These are phyloP conservation scores for Iodosphaeria phyllophila DNA, from an alignment of 2,329 filamentous ascomycete species.

Conservation along the genomic window DNA sequence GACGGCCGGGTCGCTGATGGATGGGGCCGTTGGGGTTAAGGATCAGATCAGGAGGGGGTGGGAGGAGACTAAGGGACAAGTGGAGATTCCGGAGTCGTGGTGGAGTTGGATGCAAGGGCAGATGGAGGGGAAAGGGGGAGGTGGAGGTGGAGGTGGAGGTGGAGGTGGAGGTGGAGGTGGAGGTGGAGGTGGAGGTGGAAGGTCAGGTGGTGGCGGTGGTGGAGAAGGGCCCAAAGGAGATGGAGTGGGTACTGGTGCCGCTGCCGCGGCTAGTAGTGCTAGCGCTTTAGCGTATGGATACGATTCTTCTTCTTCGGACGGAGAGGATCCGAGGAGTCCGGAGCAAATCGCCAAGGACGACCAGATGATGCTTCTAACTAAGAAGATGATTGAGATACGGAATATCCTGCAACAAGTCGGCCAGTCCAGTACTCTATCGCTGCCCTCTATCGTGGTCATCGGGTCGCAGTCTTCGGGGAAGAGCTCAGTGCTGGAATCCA, in stretches of 20 bases:
- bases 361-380: slow-evolving; percentile 98
- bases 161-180: slow-evolving; percentile 26
- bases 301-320: slow-evolving; percentile 47
- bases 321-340: slow-evolving; percentile 36
- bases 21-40: slow-evolving; percentile 54
- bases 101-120: slow-evolving; percentile 74
- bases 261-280: slow-evolving; percentile 56
- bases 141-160: slow-evolving; percentile 23
- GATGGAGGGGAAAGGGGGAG: slow-evolving; percentile 32
- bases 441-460: slow-evolving; percentile 98
- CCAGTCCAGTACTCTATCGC: slow-evolving; percentile 69
- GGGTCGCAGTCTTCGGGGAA: slow-evolving; percentile 97
- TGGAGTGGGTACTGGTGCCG: slow-evolving; percentile 44
- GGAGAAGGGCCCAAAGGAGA: slow-evolving; percentile 37
- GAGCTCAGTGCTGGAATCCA: slow-evolving; percentile 89
- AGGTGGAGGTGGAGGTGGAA: slow-evolving; percentile 39
- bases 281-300: no score
- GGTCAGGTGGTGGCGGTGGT: slow-evolving; percentile 19
- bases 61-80: slow-evolving; percentile 63
- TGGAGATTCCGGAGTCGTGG: slow-evolving; percentile 46
- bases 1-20: slow-evolving; percentile 52
- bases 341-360: slow-evolving; percentile 68
- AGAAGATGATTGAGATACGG: slow-evolving; percentile 99
- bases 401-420: slow-evolving; percentile 81
- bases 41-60: slow-evolving; percentile 66